Evolutionary conservation across 2,329 filamentous ascomycete genomes (phyloP).

Genomic region (Bipolaris victoriae): DNA sequence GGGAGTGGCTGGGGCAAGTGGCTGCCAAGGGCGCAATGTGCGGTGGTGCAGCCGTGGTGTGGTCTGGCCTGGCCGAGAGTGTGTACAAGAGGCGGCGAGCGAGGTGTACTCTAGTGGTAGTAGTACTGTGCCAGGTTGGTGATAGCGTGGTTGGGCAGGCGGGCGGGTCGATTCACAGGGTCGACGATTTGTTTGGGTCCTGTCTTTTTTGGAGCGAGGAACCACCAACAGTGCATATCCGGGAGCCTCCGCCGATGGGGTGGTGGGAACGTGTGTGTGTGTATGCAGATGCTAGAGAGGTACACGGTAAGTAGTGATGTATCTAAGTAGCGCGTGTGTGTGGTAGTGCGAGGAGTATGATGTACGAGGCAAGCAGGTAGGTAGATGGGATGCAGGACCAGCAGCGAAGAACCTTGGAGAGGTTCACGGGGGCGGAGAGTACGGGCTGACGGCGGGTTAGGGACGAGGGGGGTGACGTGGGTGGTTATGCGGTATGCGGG

Average conservation of each 20-base stretch:
- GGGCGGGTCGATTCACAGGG: neutral
- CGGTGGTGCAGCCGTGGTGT: slow-evolving; percentile 23
- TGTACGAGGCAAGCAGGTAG: neutral
- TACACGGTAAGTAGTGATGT: no score
- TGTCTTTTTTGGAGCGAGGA: no score
- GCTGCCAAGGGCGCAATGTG: slow-evolving; percentile 16
- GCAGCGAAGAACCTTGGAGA: slow-evolving; percentile 6
- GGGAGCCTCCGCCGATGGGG: no score
- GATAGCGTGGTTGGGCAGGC: neutral
- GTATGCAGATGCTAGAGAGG: no score
- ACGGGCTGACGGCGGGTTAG: neutral
- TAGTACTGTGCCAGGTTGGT: slow-evolving; percentile 3
- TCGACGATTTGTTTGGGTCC: no score
- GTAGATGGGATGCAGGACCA: neutral
- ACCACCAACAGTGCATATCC: no score
- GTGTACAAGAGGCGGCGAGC: no score
- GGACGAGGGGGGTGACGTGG: neutral
- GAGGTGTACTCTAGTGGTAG: slow-evolving; percentile 17
- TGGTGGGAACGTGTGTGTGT: no score
- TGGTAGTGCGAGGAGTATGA: no score
- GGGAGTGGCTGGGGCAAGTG: neutral
- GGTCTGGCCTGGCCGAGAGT: slow-evolving; percentile 7
- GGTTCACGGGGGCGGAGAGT: neutral
- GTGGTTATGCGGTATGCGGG: slow-evolving; percentile 5
- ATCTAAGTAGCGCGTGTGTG: no score